Conservation (phyloP, 83 land plant genomes). For the Picea abies region DNA sequence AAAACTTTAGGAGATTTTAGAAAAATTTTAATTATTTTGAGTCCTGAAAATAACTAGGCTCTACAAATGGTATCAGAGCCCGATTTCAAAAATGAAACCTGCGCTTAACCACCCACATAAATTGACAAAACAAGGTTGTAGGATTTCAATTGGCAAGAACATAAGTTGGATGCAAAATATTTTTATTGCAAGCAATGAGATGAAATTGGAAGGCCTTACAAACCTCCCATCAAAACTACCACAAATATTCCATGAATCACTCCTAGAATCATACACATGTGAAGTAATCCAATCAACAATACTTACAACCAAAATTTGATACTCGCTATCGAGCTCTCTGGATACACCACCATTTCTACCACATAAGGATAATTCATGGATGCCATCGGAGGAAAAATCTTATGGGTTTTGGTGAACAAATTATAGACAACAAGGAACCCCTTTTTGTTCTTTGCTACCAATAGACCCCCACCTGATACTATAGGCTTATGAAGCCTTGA, state of each 20-base stretch:
- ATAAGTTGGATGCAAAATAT: too few species aligned
- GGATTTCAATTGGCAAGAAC: too few species aligned
- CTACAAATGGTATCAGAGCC: too few species aligned
- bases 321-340: not conserved
- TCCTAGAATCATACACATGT: slow-evolving; percentile 10
- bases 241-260: not conserved
- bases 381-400: not conserved
- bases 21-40: too few species aligned
- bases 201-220: too few species aligned
- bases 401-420: slow-evolving; percentile 4
- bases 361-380: not conserved
- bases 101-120: too few species aligned
- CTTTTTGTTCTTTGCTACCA: slow-evolving; percentile 6
- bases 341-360: not conserved
- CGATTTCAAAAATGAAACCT: too few species aligned
- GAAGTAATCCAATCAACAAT: not conserved
- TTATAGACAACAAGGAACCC: not conserved
- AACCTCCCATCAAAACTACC: slow-evolving; percentile 17
- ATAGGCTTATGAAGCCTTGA: not conserved
- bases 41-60: too few species aligned
- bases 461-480: slow-evolving; percentile 4
- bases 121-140: too few species aligned
- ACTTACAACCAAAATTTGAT: not conserved
- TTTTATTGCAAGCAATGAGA: too few species aligned
- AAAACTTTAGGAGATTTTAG: too few species aligned